Conservation (phyloP, 129 eudicot genomes). For the Helianthus tuberosus region DNA sequence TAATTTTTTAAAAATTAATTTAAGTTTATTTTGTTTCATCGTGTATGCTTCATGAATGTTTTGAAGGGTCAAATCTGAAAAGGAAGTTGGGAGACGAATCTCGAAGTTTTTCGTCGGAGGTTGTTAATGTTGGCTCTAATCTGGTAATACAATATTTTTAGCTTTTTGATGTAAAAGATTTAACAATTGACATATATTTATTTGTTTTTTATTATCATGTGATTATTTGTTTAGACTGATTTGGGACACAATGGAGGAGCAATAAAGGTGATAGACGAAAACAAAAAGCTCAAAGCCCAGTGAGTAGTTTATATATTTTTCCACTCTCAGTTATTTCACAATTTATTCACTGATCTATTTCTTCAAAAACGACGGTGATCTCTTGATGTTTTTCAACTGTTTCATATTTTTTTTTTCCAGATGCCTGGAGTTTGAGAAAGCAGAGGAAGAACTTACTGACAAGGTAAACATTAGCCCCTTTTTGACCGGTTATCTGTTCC, state of each 20-base stretch:
- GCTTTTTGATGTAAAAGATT: not conserved
- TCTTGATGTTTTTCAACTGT: not conserved
- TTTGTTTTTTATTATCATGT: not conserved
- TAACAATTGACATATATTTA: not conserved
- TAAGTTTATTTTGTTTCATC: constrained; percentile 5
- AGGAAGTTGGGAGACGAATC: constrained; percentile 31
- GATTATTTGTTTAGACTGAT: constrained; percentile 47
- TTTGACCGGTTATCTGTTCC: not conserved
- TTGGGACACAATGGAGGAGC: constrained; percentile 44
- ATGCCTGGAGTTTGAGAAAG: constrained; percentile 64
- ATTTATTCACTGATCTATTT: not conserved
- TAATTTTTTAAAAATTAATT: not conserved
- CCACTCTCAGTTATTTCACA: not conserved
- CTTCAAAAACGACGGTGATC: not conserved
- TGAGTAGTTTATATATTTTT: constrained; percentile 38
- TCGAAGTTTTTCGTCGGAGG: constrained; percentile 12
- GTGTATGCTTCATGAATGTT: not conserved
- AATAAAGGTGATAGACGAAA: constrained; percentile 50
- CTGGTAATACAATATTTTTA: constrained; percentile 14
- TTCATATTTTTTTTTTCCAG: constrained; percentile 38
- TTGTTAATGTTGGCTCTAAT: constrained; percentile 18
- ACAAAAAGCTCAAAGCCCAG: constrained; percentile 63
- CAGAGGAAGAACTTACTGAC: constrained; percentile 53
- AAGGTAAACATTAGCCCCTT: constrained; percentile 48
- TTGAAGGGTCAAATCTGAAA: constrained; percentile 42